phyloP scores from a whole-genome alignment of 257 asterid species.

The Fraxinus quadrangulata region DNA sequence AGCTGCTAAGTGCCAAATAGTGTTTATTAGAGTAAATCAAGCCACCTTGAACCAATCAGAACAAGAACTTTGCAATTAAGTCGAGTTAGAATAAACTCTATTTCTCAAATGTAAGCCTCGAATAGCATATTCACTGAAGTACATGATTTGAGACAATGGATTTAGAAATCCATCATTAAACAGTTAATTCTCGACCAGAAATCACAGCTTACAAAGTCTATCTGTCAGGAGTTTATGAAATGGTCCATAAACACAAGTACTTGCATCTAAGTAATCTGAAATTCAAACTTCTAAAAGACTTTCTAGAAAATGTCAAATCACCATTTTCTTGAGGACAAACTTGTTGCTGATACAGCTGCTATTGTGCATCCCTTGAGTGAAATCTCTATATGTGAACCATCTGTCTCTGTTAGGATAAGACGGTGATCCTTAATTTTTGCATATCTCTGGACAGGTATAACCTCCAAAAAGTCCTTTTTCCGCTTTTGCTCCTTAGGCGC shows the following conservation, averaged over 20 bases:
- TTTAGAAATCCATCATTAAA: constrained; percentile 13
- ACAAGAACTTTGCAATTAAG: background rate
- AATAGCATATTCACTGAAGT: background rate
- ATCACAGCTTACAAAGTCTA: background rate
- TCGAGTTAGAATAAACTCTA: background rate
- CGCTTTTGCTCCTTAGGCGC: constrained; percentile 53
- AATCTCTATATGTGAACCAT: constrained; percentile 63
- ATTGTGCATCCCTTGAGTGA: constrained; percentile 66
- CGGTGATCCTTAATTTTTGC: constrained; percentile 57
- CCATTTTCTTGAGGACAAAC: constrained; percentile 80
- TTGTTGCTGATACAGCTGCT: constrained; percentile 84
- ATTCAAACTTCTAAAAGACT: constrained; percentile 21
- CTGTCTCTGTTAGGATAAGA: constrained; percentile 65
- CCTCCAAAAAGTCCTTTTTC: constrained; percentile 69
- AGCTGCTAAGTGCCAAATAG: background rate
- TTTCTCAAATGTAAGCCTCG: background rate
- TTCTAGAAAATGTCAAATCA: constrained; percentile 29
- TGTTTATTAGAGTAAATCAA: background rate
- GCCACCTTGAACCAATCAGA: constrained; percentile 7
- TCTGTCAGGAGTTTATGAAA: constrained; percentile 4
- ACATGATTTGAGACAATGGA: background rate
- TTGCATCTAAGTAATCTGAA: constrained; percentile 2
- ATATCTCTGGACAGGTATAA: constrained; percentile 63
- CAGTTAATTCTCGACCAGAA: constrained; percentile 18
- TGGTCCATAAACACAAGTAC: constrained; percentile 13